Percentiles rank a stretch among this genome's conserved stretches.
phyloP scores from a whole-genome alignment of 345 rosid species.

The Excoecaria agallocha region DNA sequence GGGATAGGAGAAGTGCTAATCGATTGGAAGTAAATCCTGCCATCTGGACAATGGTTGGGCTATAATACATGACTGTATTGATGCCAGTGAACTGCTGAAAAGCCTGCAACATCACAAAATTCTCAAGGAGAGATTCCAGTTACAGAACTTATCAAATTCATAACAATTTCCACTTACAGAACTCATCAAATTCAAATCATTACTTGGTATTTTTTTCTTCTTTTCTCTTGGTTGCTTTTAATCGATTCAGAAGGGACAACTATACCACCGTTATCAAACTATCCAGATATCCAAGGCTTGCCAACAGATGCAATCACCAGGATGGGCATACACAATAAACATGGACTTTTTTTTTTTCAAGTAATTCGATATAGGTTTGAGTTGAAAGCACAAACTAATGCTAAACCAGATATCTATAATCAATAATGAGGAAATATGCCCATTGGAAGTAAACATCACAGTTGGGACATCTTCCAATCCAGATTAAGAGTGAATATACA shows the following conservation, averaged over 20 bases:
- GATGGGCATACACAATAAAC: not conserved
- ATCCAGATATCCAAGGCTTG: not conserved
- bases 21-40: slow-evolving; percentile 87
- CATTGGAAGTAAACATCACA: not conserved
- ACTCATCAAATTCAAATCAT: not conserved
- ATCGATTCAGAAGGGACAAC: not conserved
- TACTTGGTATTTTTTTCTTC: not conserved
- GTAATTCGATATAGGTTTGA: too few species aligned
- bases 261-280: not conserved
- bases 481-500: slow-evolving; percentile 2
- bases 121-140: not conserved
- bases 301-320: not conserved
- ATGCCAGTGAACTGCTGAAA: slow-evolving; percentile 96
- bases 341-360: not conserved
- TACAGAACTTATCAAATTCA: not conserved
- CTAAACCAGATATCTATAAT: not conserved
- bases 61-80: slow-evolving; percentile 98
- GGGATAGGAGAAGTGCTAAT: slow-evolving; percentile 77
- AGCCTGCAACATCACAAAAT: slow-evolving; percentile 52
- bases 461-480: not conserved
- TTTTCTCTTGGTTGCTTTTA: not conserved
- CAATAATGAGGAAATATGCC: not conserved
- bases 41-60: slow-evolving; percentile 96
- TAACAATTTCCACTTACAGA: too few species aligned
- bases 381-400: not conserved